phyloP scores from a whole-genome alignment of 177 flowering plant genomes.

The Vitis hybrid region DNA sequence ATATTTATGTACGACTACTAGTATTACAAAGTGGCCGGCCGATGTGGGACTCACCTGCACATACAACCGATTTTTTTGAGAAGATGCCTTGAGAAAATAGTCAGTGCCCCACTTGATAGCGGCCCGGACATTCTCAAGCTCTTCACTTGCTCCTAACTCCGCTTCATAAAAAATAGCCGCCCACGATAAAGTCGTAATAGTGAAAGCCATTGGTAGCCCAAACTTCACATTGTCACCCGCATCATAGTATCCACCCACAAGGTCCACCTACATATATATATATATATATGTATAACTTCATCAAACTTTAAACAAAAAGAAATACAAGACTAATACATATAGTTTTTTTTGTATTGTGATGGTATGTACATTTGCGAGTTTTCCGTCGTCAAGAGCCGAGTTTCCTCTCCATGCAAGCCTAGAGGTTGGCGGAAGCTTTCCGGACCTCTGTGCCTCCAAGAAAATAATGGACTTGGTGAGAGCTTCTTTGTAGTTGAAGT shows the following conservation, averaged over 20 bases:
- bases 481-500: constrained; percentile 67
- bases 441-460: constrained; percentile 89
- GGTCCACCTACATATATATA: constrained; percentile 48
- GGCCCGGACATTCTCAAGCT: constrained; percentile 44
- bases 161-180: constrained; percentile 44
- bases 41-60: constrained; percentile 58
- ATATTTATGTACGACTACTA: too few relatives aligned
- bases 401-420: constrained; percentile 77
- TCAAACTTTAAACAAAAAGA: neutral
- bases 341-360: too few relatives aligned
- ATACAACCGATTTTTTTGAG: constrained; percentile 41
- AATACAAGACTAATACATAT: too few relatives aligned
- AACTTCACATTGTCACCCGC: constrained; percentile 96
- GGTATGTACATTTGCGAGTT: constrained; percentile 43
- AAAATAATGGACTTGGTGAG: constrained; percentile 72
- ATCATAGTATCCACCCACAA: constrained; percentile 87
- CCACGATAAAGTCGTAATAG: constrained; percentile 83
- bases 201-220: constrained; percentile 94
- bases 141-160: constrained; percentile 62
- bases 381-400: constrained; percentile 81
- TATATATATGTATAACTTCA: neutral
- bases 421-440: constrained; percentile 59
- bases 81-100: constrained; percentile 67
- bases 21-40: too few relatives aligned
- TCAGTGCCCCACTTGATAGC: constrained; percentile 91